These are phyloP conservation scores for Calycina marina DNA, from an alignment of 2,329 filamentous ascomycete genomes.

Conservation along the genomic window DNA sequence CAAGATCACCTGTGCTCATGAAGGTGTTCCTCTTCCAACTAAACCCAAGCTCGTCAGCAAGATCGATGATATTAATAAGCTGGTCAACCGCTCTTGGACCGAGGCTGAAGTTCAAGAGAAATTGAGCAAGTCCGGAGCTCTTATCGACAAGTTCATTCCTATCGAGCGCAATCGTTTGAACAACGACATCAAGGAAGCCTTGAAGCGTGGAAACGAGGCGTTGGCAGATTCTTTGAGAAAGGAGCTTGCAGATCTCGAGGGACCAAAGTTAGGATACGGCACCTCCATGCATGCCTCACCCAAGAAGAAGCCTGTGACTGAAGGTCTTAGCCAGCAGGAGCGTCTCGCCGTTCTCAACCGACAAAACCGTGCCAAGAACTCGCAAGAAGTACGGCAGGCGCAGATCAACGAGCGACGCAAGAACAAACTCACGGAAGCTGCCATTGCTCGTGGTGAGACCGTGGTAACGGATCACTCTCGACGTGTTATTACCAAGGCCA, in stretches of 20 bases:
- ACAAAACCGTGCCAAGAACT: conserved; percentile 70
- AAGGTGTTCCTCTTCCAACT: conserved; percentile 61
- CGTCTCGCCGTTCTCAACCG: conserved; percentile 71
- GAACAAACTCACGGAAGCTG: conserved; percentile 43
- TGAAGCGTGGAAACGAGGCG: conserved; percentile 45
- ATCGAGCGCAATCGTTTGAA: conserved; percentile 54
- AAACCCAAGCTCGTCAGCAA: conserved; percentile 54
- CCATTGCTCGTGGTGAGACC: conserved; percentile 47
- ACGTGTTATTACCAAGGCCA: conserved; percentile 51
- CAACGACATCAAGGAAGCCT: conserved; percentile 51
- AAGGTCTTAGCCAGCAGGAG: conserved; percentile 56
- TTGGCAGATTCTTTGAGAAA: conserved; percentile 39
- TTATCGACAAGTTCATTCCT: conserved; percentile 52
- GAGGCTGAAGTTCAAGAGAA: conserved; percentile 71
- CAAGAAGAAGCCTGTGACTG: conserved; percentile 30
- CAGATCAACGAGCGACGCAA: conserved; percentile 67
- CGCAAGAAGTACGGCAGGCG: conserved; percentile 81
- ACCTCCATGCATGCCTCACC: conserved; percentile 43
- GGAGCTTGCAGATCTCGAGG: conserved; percentile 46
- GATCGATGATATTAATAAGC: conserved; percentile 62
- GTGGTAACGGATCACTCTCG: conserved; percentile 43
- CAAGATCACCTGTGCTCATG: conserved; percentile 56
- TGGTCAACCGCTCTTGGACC: conserved; percentile 71
- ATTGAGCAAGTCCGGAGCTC: conserved; percentile 52
- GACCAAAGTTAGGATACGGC: conserved; percentile 59